These are phyloP conservation scores for Kodamaea alishanica DNA, from an alignment of 1,139 yeast genomes.

Conservation along the genomic window DNA sequence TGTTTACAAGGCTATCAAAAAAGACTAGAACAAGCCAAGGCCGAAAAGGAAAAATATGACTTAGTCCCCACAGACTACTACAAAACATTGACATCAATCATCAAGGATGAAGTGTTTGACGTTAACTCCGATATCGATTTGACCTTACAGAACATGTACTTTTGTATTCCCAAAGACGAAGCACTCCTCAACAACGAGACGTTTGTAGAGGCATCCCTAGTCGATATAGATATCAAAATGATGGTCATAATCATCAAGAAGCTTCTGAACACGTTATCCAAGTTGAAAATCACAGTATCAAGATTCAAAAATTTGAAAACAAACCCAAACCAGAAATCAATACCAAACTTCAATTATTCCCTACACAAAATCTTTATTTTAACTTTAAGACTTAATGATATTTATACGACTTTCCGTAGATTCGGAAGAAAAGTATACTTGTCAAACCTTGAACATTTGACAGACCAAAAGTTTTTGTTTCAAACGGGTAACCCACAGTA, in stretches of 20 bases:
- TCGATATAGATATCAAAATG: conserved; percentile 43
- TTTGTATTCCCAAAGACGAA: conserved; percentile 13
- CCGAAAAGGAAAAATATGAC: conserved; percentile 23
- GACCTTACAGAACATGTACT: conserved; percentile 10
- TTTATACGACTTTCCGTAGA: conserved; percentile 41
- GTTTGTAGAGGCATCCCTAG: conserved; percentile 29
- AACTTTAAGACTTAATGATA: conserved; percentile 44
- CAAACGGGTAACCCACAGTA: conserved; percentile 26
- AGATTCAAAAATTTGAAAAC: conserved; percentile 23
- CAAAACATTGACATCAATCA: conserved; percentile 7
- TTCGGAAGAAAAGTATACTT: conserved; percentile 43
- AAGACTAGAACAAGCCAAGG: conserved; percentile 39
- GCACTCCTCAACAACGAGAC: conserved; percentile 10
- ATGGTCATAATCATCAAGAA: conserved; percentile 24
- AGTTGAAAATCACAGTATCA: conserved; percentile 24
- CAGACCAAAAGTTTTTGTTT: conserved; percentile 35
- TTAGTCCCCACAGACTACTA: conserved; percentile 12
- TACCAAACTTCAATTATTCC: conserved; percentile 32
- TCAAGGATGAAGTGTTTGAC: conserved; percentile 10
- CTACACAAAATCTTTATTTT: conserved; percentile 49
- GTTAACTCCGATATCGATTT: conserved; percentile 12
- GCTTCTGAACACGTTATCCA: conserved; percentile 21
- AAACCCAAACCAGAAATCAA: conserved; percentile 10
- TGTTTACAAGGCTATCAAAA: conserved; percentile 49
- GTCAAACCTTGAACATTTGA: conserved; percentile 39